These are phyloP conservation scores for Plasmopara viticola DNA, from an alignment of 352 stramenopile genomes.

Conservation along the genomic window DNA sequence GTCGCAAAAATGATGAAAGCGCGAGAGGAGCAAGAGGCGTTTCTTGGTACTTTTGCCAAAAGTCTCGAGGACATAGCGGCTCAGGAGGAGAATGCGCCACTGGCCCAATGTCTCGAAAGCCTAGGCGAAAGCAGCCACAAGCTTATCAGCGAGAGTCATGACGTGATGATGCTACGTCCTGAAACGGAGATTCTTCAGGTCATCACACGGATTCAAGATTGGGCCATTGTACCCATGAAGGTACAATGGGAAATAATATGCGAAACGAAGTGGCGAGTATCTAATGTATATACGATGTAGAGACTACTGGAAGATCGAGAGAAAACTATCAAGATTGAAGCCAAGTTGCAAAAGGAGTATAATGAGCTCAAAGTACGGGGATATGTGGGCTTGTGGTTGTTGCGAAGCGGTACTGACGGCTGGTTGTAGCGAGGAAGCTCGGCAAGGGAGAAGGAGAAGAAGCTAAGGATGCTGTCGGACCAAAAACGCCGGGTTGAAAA, in stretches of 20 bases:
- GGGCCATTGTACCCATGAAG: conserved; percentile 77
- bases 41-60: conserved; percentile 44
- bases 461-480: conserved; percentile 73
- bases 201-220: conserved; percentile 76
- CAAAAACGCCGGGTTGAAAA: conserved; percentile 82
- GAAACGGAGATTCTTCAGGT: conserved; percentile 65
- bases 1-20: conserved; percentile 58
- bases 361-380: conserved; percentile 48
- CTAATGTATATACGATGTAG: conserved; percentile 16
- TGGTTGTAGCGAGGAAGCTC: conserved; percentile 35
- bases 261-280: neutral
- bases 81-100: conserved; percentile 39
- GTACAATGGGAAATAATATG: conserved; percentile 13
- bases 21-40: conserved; percentile 62
- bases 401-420: conserved; percentile 1
- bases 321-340: conserved; percentile 72
- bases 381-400: neutral
- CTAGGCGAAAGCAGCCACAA: conserved; percentile 44
- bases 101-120: conserved; percentile 45
- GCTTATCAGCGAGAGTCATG: conserved; percentile 60
- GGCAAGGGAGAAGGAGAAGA: conserved; percentile 71
- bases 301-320: conserved; percentile 75
- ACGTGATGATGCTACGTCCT: conserved; percentile 66
- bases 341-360: conserved; percentile 72
- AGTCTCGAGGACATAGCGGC: conserved; percentile 57